Evolutionary conservation across 2,329 filamentous ascomycete genomes (phyloP).

Genomic region (Scedosporium aurantiacum): DNA sequence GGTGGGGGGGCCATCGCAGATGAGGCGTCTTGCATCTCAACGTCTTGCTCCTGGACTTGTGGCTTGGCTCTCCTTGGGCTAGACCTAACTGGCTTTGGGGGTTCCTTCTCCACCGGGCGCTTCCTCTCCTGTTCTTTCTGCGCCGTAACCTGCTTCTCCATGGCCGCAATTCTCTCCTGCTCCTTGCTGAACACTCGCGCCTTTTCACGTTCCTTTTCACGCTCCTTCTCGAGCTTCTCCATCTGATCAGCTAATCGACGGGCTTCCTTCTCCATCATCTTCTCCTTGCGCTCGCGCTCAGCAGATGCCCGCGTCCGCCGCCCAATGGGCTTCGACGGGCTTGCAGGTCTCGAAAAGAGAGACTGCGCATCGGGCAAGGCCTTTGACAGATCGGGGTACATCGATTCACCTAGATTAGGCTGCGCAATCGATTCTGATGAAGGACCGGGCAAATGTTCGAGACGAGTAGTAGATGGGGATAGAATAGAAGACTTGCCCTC

Average conservation of each 20-base stretch:
- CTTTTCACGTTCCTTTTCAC: conserved; percentile 61
- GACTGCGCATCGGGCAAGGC: conserved; percentile 16
- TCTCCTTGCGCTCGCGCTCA: conserved; percentile 54
- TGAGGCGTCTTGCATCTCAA: conserved; percentile 46
- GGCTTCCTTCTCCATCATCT: conserved; percentile 54
- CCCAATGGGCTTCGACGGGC: conserved; percentile 28
- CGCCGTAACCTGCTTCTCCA: conserved; percentile 41
- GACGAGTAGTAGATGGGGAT: conserved; percentile 39
- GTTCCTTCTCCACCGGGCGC: conserved; percentile 5
- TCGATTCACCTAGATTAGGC: conserved; percentile 19
- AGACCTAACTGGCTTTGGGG: conserved; percentile 31
- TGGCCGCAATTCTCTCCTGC: conserved; percentile 39
- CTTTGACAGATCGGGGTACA: conserved; percentile 36
- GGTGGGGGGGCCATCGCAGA: conserved; percentile 44
- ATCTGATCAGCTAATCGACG: conserved; percentile 49
- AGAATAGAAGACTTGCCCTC: conserved; percentile 48
- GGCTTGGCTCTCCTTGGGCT: conserved; percentile 41
- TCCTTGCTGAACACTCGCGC: conserved; percentile 48
- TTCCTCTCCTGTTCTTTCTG: conserved; percentile 41
- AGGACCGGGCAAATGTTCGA: conserved; percentile 30
- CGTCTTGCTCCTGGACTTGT: conserved; percentile 31
- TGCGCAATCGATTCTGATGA: conserved; percentile 38
- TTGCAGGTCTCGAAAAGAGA: conserved; percentile 20
- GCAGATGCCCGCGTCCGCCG: conserved; percentile 46
- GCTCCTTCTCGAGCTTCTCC: conserved; percentile 53